phyloP scores from a whole-genome alignment of 768 basidiomycete species.

The Tulasnella sp. region DNA sequence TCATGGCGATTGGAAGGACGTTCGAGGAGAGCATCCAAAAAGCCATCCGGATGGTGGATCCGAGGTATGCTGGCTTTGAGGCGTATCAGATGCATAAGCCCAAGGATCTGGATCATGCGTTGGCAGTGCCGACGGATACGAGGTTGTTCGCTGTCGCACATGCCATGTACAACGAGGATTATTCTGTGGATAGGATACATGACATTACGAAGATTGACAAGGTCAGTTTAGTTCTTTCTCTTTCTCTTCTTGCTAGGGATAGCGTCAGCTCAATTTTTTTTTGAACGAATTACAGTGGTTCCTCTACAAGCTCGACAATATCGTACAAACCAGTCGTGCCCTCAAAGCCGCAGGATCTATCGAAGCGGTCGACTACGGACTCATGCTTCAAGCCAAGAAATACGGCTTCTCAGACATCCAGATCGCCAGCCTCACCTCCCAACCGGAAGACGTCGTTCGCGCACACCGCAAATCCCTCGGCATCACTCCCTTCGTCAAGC shows the following conservation, averaged over 20 bases:
- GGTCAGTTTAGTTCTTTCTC: slow-evolving; percentile 32
- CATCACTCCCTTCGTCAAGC: slow-evolving; percentile 95
- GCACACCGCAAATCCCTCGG: slow-evolving; percentile 74
- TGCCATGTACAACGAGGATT: slow-evolving; percentile 90
- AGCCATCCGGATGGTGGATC: slow-evolving; percentile 95
- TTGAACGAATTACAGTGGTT: slow-evolving; percentile 57
- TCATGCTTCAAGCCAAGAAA: slow-evolving; percentile 79
- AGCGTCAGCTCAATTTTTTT: too few species aligned
- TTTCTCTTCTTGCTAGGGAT: too few species aligned
- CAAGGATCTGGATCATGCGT: slow-evolving; percentile 67
- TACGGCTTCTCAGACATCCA: slow-evolving; percentile 94
- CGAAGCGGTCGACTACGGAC: slow-evolving; percentile 54
- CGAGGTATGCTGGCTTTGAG: slow-evolving; percentile 93
- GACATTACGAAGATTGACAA: slow-evolving; percentile 98
- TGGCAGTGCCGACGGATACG: slow-evolving; percentile 85
- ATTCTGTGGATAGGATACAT: slow-evolving; percentile 81
- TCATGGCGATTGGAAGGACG: slow-evolving; percentile 99
- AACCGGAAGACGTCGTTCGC: slow-evolving; percentile 69
- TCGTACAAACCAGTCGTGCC: slow-evolving; percentile 73
- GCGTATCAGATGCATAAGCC: slow-evolving; percentile 63
- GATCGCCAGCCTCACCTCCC: slow-evolving; percentile 64
- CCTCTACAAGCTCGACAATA: slow-evolving; percentile 97
- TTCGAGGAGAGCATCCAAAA: slow-evolving; percentile 99
- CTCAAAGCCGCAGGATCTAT: slow-evolving; percentile 62
- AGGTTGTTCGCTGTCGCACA: slow-evolving; percentile 94